A percentile compares a stretch with the other conserved stretches of the same genome.
Evolutionary conservation across 192 early-diverging fungal species (phyloP).

Genomic region (Spizellomyces sp.): DNA sequence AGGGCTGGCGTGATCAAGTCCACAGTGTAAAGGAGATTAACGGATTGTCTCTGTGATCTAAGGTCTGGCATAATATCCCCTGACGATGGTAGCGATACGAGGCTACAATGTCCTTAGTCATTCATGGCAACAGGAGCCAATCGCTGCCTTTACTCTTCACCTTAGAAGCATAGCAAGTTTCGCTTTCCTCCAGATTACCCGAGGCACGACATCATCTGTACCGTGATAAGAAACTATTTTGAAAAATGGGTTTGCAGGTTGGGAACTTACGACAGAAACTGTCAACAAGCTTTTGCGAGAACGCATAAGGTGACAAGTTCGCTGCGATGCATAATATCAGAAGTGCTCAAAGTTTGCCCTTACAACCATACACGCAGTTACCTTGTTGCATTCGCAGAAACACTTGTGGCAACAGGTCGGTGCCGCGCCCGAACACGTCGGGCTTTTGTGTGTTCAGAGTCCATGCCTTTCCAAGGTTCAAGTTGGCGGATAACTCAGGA

Average conservation of each 20-base stretch:
- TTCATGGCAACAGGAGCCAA: too few species aligned
- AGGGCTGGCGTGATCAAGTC: neutral
- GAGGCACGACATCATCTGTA: neutral
- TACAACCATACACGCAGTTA: too few species aligned
- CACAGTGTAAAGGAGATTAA: neutral
- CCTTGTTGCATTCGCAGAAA: neutral
- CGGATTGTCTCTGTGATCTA: neutral
- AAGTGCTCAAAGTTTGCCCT: too few species aligned
- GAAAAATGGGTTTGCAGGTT: neutral
- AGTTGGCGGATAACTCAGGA: too few species aligned
- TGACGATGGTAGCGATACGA: too few species aligned
- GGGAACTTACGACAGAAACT: slow-evolving; percentile 14
- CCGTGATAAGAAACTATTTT: neutral
- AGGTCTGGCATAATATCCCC: neutral
- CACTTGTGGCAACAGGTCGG: neutral
- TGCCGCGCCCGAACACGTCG: slow-evolving; percentile 13
- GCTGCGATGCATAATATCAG: neutral
- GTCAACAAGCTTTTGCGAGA: slow-evolving; percentile 19
- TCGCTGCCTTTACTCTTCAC: neutral
- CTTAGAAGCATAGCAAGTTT: slow-evolving; percentile 12
- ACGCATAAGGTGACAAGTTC: slow-evolving; percentile 14
- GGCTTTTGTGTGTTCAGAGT: slow-evolving; percentile 1
- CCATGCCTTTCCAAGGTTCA: too few species aligned
- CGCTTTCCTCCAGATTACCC: slow-evolving; percentile 1
- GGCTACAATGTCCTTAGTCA: too few species aligned